A percentile compares a stretch with the other conserved stretches of the same genome.
These are phyloP conservation scores for Penicillium egyptiacum DNA, from an alignment of 495 filamentous ascomycete species.

Conservation along the genomic window DNA sequence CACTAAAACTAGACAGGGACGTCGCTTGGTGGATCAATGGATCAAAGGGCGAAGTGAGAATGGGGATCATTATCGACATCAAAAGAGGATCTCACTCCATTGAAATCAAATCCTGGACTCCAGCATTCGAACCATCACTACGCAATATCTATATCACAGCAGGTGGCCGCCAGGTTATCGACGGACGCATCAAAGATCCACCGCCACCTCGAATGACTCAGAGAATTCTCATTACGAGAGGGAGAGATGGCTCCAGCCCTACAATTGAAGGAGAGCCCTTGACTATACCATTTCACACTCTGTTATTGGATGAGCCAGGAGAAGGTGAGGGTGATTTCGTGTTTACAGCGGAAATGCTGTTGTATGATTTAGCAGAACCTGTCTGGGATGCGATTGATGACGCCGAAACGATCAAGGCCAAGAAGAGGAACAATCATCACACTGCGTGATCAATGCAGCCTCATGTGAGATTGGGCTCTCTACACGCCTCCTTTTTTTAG, in stretches of 20 bases:
- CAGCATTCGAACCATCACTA: not conserved
- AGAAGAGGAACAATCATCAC: no score
- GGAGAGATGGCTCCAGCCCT: not conserved
- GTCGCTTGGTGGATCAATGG: conserved; percentile 13
- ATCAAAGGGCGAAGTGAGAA: conserved; percentile 7
- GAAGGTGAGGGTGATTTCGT: not conserved
- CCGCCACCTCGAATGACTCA: not conserved
- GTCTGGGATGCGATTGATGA: not conserved
- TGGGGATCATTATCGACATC: conserved; percentile 11
- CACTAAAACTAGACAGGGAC: conserved; percentile 3
- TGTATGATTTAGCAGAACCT: not conserved
- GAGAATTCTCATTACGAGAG: not conserved
- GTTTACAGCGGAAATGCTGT: not conserved
- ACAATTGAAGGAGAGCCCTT: not conserved
- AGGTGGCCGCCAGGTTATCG: not conserved
- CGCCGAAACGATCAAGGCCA: not conserved
- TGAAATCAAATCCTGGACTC: not conserved
- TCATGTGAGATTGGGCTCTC: no score
- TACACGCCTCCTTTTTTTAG: no score
- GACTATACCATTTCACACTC: not conserved
- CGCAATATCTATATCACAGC: not conserved
- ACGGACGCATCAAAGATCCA: not conserved
- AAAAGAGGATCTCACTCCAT: not conserved
- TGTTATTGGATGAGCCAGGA: not conserved
- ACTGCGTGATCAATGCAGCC: no score